Percentiles rank a stretch among this genome's conserved stretches.
These are phyloP conservation scores for Collybiopsis luxurians DNA, from an alignment of 768 basidiomycete genomes.

Conservation along the genomic window DNA sequence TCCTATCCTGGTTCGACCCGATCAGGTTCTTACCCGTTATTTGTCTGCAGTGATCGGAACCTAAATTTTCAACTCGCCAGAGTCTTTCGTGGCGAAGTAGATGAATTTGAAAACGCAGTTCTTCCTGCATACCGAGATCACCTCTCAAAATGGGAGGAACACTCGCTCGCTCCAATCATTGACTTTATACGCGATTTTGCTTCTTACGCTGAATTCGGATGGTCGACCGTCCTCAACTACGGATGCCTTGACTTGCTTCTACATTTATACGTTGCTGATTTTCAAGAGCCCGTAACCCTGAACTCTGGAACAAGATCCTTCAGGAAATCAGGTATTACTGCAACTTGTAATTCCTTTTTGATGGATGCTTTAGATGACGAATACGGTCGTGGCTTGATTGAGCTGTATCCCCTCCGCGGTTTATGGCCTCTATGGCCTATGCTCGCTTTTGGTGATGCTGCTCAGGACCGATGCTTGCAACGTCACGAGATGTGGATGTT, in stretches of 20 bases:
- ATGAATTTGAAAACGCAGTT: neutral
- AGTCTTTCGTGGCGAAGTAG: neutral
- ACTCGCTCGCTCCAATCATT: conserved; percentile 1
- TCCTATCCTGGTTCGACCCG: neutral
- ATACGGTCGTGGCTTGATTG: neutral
- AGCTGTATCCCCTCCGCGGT: neutral
- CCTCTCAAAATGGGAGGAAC: neutral
- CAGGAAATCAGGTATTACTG: neutral
- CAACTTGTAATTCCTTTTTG: neutral
- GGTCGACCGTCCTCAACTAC: neutral
- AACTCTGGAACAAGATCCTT: neutral
- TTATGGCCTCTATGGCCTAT: neutral
- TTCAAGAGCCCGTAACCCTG: neutral
- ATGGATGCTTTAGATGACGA: neutral
- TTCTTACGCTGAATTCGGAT: neutral
- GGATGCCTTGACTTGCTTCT: neutral
- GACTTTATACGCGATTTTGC: neutral
- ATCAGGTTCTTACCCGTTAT: neutral
- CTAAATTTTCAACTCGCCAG: too few species aligned
- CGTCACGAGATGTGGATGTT: neutral
- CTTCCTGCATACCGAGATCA: neutral
- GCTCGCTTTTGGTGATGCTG: neutral
- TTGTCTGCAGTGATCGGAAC: too few species aligned
- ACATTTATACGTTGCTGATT: conserved; percentile 2
- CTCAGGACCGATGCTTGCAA: neutral